Base-by-base conservation (phyloP, 768 basidiomycete genomes). In the Tephrocybe sp. region DNA sequence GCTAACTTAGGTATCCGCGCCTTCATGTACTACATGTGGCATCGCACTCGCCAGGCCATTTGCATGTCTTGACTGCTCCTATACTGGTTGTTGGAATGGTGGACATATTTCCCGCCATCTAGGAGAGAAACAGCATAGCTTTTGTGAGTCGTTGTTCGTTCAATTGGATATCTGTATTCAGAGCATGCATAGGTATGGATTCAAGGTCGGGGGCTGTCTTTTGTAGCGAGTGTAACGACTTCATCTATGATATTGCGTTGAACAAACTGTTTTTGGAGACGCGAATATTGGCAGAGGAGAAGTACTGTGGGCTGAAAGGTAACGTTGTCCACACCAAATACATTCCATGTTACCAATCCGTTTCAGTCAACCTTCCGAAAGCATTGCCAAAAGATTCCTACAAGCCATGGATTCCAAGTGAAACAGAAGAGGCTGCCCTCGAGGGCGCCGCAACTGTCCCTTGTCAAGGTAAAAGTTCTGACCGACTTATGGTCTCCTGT, bases 171-270 rank as follows among this genome's bases (percentile, higher is more conserved):
- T 34, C n/a, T n/a, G n/a, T 47, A 17, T 58, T 26, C 37, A 33
- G n/a, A 7, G 24, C n/a, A 40, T 32, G 37, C 39, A 7, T 58
- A 94, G 93, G 86, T 60, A 80, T 82, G 23, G 92, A 95, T 64
- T 73, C 81, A 3, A 81, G 79, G 56, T 79, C 84, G 0, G 93
- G 93, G n/a, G 73, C 75, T 9, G 69, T 94, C 2, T 94, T 80
- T 61, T 95, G 93, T 63, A 65, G 71, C 2, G 71, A 76, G 28
- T 95, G 93, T 68, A 75, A 85, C 32, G 87, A 93, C 62, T 85
- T 91, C 53, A 76, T 91, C 20, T 86, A 86, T 58, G 74, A 88
- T 55, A 56, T 75, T 11, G 65, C 62, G 2, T 61, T 92, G 30
- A 81, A 83, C 34, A 64, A 68, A 7, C 50, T 79, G 7, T 73